Evolutionary conservation across 306 rosid species (phyloP).

Genomic region (Arachis stenosperma): DNA sequence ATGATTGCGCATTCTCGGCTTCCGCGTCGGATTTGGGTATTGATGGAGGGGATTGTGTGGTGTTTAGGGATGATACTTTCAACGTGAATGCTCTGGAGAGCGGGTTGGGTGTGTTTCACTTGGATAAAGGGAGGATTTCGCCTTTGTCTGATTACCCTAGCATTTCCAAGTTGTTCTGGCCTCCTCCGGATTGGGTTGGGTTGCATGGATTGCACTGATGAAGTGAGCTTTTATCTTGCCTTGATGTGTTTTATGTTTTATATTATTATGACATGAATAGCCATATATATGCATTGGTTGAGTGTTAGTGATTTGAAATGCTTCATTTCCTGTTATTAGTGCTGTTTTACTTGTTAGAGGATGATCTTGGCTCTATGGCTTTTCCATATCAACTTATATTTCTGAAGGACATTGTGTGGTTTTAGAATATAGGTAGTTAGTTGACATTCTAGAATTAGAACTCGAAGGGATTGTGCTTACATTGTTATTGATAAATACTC

Average conservation of each 20-base stretch:
- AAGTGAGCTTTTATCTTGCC: background rate
- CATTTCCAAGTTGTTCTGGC: conserved; percentile 69
- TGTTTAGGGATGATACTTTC: conserved; percentile 62
- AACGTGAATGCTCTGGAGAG: conserved; percentile 30
- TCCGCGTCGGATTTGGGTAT: conserved; percentile 50
- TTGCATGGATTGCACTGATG: conserved; percentile 20
- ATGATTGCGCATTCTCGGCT: conserved; percentile 71
- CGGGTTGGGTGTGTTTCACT: conserved; percentile 57
- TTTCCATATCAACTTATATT: background rate
- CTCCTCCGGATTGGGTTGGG: conserved; percentile 69
- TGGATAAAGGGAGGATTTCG: conserved; percentile 50
- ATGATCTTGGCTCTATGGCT: background rate
- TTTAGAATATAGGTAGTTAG: background rate
- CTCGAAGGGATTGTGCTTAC: background rate
- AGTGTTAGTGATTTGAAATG: background rate
- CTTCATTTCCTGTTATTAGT: background rate
- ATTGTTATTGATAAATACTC: too few relatives aligned
- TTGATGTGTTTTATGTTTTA: conserved; percentile 1
- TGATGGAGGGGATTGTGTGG: conserved; percentile 60
- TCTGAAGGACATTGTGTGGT: background rate
- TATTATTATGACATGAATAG: background rate
- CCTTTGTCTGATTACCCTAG: conserved; percentile 56
- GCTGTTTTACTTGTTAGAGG: conserved; percentile 6
- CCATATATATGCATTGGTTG: background rate
- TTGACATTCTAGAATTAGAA: background rate